phyloP scores from a whole-genome alignment of 371 early-diverging fungal species.

The Funneliformis caledonium region DNA sequence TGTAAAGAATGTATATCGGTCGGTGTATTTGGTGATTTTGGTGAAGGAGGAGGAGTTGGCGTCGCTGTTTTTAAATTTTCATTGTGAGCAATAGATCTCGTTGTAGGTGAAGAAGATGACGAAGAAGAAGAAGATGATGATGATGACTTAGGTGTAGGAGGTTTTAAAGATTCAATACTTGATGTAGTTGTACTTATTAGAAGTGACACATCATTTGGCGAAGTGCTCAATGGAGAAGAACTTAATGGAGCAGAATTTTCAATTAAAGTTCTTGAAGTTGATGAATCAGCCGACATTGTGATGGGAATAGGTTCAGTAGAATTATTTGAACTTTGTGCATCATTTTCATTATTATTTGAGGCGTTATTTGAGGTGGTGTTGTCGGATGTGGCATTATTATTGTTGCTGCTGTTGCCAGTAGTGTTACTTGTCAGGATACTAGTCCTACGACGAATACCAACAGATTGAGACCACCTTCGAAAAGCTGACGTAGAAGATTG shows the following conservation, averaged over 20 bases:
- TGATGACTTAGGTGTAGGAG: not conserved
- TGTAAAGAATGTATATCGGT: too few species aligned
- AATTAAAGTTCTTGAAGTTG: not conserved
- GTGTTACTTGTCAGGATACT: not conserved
- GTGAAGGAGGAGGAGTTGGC: not conserved
- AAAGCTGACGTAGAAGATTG: not conserved
- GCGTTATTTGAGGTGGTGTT: not conserved
- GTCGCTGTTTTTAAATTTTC: not conserved
- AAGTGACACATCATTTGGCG: not conserved
- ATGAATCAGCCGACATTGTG: not conserved
- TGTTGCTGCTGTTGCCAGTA: not conserved
- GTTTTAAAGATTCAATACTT: not conserved
- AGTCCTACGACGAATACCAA: not conserved
- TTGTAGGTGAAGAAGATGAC: not conserved
- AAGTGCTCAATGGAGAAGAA: not conserved
- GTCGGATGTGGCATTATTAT: not conserved
- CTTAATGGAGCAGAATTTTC: not conserved
- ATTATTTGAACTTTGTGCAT: not conserved
- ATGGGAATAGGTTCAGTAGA: not conserved
- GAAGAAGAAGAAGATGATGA: not conserved
- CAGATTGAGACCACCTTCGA: not conserved
- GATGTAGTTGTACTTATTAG: not conserved
- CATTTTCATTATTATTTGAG: not conserved
- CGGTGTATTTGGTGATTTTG: too few species aligned
- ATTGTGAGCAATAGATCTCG: not conserved